Evolutionary conservation across 164 flowering plant genomes (phyloP).

Genomic region (Nymphaea thermarum): DNA sequence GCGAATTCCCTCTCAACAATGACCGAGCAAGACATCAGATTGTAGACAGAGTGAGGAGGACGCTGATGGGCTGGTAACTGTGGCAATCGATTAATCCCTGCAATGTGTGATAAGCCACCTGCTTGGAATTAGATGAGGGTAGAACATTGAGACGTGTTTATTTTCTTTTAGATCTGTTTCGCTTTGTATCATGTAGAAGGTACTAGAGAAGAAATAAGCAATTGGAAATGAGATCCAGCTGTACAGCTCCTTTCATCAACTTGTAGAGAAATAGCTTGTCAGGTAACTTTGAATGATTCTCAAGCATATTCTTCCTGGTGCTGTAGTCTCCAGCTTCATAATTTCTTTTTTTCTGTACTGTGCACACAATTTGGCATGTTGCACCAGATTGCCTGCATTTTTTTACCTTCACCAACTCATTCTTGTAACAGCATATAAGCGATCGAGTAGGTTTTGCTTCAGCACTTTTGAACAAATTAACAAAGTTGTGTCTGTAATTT

Average conservation of each 20-base stretch:
- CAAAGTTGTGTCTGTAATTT: too few species aligned
- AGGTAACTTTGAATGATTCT: not conserved
- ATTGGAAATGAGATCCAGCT: not conserved
- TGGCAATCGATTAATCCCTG: not conserved
- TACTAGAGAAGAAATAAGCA: not conserved
- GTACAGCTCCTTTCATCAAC: not conserved
- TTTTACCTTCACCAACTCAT: not conserved
- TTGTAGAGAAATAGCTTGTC: not conserved
- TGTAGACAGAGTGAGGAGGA: constrained; percentile 60
- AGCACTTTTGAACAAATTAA: too few species aligned
- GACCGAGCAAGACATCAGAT: constrained; percentile 35
- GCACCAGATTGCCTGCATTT: not conserved
- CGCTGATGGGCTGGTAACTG: constrained; percentile 81
- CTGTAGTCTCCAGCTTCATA: not conserved
- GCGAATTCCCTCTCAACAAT: constrained; percentile 31
- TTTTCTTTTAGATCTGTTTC: not conserved
- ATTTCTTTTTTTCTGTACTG: not conserved
- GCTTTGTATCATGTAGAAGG: not conserved
- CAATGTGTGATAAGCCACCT: not conserved
- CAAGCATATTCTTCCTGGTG: not conserved
- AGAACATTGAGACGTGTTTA: too few species aligned
- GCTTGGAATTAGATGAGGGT: not conserved
- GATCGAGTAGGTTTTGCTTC: too few species aligned
- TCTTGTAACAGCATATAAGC: too few species aligned
- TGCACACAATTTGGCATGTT: not conserved